Conservation (phyloP, 1,284 basidiomycete genomes). For the Blastosporella zonata region DNA sequence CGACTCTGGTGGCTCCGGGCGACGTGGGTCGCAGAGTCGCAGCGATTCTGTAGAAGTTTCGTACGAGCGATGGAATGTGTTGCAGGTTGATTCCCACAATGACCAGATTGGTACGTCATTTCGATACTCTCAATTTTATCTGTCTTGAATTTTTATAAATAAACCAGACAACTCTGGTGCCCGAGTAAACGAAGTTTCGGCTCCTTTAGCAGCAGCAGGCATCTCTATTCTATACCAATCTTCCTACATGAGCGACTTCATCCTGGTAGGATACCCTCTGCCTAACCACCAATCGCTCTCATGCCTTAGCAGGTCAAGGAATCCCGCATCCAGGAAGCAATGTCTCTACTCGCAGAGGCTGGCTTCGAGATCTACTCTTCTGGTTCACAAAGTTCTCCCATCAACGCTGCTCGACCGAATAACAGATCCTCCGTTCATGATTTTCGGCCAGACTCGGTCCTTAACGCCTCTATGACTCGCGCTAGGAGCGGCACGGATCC, state of each 20-base stretch:
- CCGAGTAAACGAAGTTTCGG: slow-evolving; percentile 76
- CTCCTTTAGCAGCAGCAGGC: slow-evolving; percentile 73
- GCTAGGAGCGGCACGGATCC: slow-evolving; percentile 21
- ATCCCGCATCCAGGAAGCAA: slow-evolving; percentile 57
- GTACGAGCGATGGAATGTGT: slow-evolving; percentile 68
- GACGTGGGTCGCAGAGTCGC: slow-evolving; percentile 23
- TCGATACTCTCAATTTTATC: not conserved
- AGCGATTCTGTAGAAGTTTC: slow-evolving; percentile 64
- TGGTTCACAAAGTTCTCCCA: slow-evolving; percentile 40
- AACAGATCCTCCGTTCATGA: slow-evolving; percentile 36
- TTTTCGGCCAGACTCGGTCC: slow-evolving; percentile 31
- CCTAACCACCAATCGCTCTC: slow-evolving; percentile 4
- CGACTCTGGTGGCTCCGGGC: slow-evolving; percentile 32
- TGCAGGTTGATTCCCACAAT: slow-evolving; percentile 73
- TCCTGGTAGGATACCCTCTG: slow-evolving; percentile 53
- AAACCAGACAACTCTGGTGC: slow-evolving; percentile 62
- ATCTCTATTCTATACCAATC: slow-evolving; percentile 86
- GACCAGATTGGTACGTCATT: slow-evolving; percentile 53
- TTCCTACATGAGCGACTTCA: slow-evolving; percentile 82
- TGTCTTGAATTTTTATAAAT: slow-evolving; percentile 1
- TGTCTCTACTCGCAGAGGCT: slow-evolving; percentile 54
- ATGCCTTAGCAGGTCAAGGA: slow-evolving; percentile 55
- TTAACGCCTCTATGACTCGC: slow-evolving; percentile 38
- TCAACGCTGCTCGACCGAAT: slow-evolving; percentile 32
- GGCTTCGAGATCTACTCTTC: slow-evolving; percentile 71